Conservation (phyloP, 2,329 filamentous ascomycete species). For the Aspergillus novoparasiticus region DNA sequence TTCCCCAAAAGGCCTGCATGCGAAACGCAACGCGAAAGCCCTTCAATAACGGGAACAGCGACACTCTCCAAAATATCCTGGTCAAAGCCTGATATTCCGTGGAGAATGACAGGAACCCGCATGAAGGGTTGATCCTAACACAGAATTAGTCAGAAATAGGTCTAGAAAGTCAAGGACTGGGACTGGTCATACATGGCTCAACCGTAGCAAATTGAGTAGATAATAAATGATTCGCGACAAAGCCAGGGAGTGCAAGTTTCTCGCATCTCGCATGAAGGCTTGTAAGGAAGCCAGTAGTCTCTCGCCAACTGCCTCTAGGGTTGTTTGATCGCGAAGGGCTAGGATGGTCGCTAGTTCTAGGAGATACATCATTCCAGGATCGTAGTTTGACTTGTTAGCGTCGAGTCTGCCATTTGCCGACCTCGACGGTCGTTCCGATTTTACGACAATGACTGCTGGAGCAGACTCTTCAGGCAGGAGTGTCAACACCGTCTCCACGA, state of each 20-base stretch:
- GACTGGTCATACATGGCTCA: slow-evolving; percentile 71
- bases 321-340: slow-evolving; percentile 73
- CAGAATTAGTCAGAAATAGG: slow-evolving; percentile 16
- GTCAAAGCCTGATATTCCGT: slow-evolving; percentile 85
- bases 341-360: slow-evolving; percentile 86
- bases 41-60: slow-evolving; percentile 74
- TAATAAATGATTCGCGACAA: slow-evolving; percentile 86
- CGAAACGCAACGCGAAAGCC: slow-evolving; percentile 77
- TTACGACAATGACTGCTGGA: slow-evolving; percentile 82
- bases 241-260: slow-evolving; percentile 78
- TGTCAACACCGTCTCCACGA: slow-evolving; percentile 74
- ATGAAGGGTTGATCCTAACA: slow-evolving; percentile 82
- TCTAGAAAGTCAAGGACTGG: not conserved
- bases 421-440: slow-evolving; percentile 71
- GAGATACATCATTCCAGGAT: slow-evolving; percentile 85
- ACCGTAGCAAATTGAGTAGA: slow-evolving; percentile 75
- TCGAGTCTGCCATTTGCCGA: slow-evolving; percentile 61
- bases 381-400: slow-evolving; percentile 68
- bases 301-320: slow-evolving; percentile 73
- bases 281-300: slow-evolving; percentile 79
- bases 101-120: slow-evolving; percentile 85
- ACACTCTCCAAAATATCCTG: slow-evolving; percentile 75
- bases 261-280: slow-evolving; percentile 75
- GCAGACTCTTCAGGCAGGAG: slow-evolving; percentile 86
- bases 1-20: slow-evolving; percentile 77